Conservation (phyloP, 2,329 filamentous ascomycete genomes). For the Trematosphaeria pertusa region DNA sequence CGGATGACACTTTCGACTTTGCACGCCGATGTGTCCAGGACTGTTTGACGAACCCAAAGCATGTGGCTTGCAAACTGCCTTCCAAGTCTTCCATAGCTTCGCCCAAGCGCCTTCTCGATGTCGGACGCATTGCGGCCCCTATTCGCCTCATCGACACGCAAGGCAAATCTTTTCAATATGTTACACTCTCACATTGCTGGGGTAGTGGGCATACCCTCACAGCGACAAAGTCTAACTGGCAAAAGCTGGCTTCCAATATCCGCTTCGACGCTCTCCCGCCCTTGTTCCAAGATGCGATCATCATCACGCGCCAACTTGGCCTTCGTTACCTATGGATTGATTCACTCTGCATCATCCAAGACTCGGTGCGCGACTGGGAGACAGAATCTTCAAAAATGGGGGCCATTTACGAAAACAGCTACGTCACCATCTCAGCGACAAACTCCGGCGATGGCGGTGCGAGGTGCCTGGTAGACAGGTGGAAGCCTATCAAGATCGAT, state of each 20-base stretch:
- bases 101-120: constrained; percentile 41
- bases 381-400: constrained; percentile 44
- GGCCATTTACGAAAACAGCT: constrained; percentile 42
- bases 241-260: constrained; percentile 33
- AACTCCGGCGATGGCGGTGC: constrained; percentile 27
- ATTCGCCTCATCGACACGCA: constrained; percentile 42
- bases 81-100: constrained; percentile 24
- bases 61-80: constrained; percentile 30
- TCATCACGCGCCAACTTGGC: constrained; percentile 41
- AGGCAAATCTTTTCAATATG: constrained; percentile 37
- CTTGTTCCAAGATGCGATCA: constrained; percentile 32
- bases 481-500: constrained; percentile 31
- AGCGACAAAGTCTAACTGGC: constrained; percentile 38
- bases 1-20: constrained; percentile 43
- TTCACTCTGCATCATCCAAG: constrained; percentile 45
- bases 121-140: constrained; percentile 35
- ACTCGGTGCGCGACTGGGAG: constrained; percentile 42
- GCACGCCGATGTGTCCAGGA: constrained; percentile 41
- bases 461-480: constrained; percentile 32
- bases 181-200: constrained; percentile 42
- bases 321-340: constrained; percentile 47
- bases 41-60: constrained; percentile 40
- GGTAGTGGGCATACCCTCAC: constrained; percentile 30
- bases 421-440: constrained; percentile 41
- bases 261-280: constrained; percentile 34